Evolutionary conservation across 345 rosid genomes (phyloP), one percentile per base, ranked within the genome.

Genomic region (Geranium brycei): DNA sequence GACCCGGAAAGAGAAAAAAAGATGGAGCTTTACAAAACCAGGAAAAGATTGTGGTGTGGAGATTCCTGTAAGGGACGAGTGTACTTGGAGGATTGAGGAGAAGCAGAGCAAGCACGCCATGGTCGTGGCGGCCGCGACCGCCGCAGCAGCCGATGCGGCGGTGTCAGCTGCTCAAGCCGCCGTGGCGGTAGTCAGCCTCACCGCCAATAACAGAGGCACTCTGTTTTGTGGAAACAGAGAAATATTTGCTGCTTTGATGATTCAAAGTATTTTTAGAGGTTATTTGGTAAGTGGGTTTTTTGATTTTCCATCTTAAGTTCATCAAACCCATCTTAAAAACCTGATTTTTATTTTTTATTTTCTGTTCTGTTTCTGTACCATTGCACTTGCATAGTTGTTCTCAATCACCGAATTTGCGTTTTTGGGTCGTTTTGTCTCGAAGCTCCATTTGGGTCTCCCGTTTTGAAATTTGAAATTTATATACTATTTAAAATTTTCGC

Each of bases 241-340:
- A 59, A 71, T 62, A 19, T 74, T 70, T 75, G 91, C 91, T 3
- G 81, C 88, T 2, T 64, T 81, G 62, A 81, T 68, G 72, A 82
- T 88, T 66, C 96, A 88, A 71, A 69, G 77, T 3, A 72, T 78
- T 56, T 86, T 86, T 58, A 80, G 92, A 68, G 90, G 96, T 70
- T 78, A 66, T 61, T 76, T 88, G 90, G 92, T 88, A 77, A 66
- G 78, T 74, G 0, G 1, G 5, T 60, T 60, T 66, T 10, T 35
- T 35, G 10, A 35, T 4, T 23, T 2, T 23, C 28, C 28, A 35
- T 7, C 41, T 35, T 35, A 35, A 35, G 6, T 32, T 32, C 38
- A 6, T 32, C 38, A 32, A 32, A 32, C 3, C 38, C 6, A 7
- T 35, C 41, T 35, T 4, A 35, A 35, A 35, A 35, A 35, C 10